Evolutionary conservation across 2,329 filamentous ascomycete genomes (phyloP), one percentile per base, ranked within the genome.

Genomic region (Claviceps citrina): DNA sequence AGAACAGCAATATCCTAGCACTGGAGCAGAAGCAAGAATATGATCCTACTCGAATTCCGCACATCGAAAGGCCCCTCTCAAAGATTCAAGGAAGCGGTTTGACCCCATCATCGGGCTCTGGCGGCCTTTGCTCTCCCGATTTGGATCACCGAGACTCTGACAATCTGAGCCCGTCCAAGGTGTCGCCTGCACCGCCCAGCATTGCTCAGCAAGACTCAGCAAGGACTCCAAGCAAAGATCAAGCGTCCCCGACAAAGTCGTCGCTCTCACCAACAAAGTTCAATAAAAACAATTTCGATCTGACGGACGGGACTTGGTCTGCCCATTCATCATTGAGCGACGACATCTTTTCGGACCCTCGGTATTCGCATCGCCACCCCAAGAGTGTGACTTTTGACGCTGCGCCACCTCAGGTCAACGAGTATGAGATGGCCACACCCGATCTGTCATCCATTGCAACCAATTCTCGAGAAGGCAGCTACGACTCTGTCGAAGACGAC

Each of bases 381-480:
- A 98, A 98, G 68, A 95, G 87, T 53, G 91, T 98, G 43, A 98
- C 89, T 1, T 98, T 98, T 56, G 86, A 96, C 61, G 82, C 81
- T 28, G 86, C 84, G 2, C 89, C 89, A 18, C 91, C 91, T 19
- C 84, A 93, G 56, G 73, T 98, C 53, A 94, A 96, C 56, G 91
- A 98, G 62, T 98, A 96, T 58, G 91, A 96, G 62, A 87, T 95
- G 82, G 83, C 85, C 26, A 98, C 91, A 2, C 91, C 91, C 9
- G 91, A 95, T 54, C 75, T 93, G n/a, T 95, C 89, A 2, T 93
- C 87, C 0, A 70, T 93, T 19, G 84, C 84, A 20, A 89, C 84
- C 36, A 86, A 81, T 49, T 96, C 89, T 10, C 81, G 89, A 7
- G 85, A 95, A 54, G 85, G 86, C 31, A 96, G 89, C 63, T 95